Evolutionary conservation across 148 eudicot genomes (phyloP).

Genomic region (Nyssa sinensis): DNA sequence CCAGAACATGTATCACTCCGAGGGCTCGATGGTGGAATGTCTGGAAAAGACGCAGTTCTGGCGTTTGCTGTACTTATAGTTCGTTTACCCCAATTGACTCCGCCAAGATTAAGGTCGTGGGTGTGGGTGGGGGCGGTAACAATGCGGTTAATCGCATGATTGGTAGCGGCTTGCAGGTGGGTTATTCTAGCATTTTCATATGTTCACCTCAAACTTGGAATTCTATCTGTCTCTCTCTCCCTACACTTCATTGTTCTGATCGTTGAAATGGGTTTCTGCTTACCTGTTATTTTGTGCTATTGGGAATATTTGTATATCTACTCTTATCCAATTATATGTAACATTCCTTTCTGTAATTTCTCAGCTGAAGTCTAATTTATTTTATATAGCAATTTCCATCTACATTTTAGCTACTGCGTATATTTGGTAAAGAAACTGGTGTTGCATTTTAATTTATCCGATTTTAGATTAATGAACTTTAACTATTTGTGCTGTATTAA

Average conservation of each 20-base stretch:
- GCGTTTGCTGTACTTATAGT: conserved; percentile 25
- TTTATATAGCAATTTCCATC: no score
- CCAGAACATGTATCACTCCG: conserved; percentile 28
- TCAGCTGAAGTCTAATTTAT: not conserved
- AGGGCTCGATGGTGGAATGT: conserved; percentile 22
- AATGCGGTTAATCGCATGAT: conserved; percentile 99
- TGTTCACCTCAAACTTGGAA: not conserved
- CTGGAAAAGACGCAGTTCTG: conserved; percentile 29
- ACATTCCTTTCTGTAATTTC: no score
- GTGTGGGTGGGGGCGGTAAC: conserved; percentile 98
- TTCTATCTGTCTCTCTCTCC: not conserved
- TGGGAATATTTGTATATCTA: no score
- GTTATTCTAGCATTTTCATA: conserved; percentile 17
- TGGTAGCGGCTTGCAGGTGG: conserved; percentile 92
- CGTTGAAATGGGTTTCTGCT: not conserved
- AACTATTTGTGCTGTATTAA: no score
- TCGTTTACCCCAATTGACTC: conserved; percentile 59
- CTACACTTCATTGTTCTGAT: not conserved
- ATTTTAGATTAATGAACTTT: no score
- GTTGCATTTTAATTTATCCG: no score
- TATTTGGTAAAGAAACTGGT: no score
- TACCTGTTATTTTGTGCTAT: no score
- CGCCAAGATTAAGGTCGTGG: conserved; percentile 91
- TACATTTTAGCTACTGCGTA: no score
- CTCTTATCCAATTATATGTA: no score